Base-by-base conservation (phyloP, 2,329 filamentous ascomycete species). In the Byssothecium circinans region DNA sequence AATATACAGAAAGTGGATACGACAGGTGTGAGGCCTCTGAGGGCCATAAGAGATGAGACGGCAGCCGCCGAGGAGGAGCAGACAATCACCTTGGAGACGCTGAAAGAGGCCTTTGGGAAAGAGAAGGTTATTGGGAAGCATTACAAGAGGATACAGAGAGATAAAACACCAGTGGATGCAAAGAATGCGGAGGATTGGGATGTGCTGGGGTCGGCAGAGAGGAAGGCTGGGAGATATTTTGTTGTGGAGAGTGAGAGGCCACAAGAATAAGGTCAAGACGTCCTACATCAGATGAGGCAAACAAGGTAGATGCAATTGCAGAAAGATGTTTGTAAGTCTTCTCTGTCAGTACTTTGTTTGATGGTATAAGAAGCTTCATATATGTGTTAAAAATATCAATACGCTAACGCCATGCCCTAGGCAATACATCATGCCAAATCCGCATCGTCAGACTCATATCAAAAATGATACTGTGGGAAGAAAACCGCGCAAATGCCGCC, bases 1-100 rank as follows among this genome's bases (percentile, higher is more conserved):
- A 83, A 90, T 53, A 85, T 97, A 17, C 91, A 95, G 64, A 76
- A 79, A 36, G 86, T 96, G 40, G 81, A 95, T 68, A 91, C 89
- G 0, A 73, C 78, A 0, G 84, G 81, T 3, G 77, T 96, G 0
- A 78, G 84, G 46, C 91, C 94, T 0, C 73, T 99, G 35, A 79
- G 82, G 41, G 86, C 86, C 36, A 86, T 97, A 47, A 83, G 89
- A 43, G 92, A 97, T 67, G 91, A 94, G 74, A 88, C 88, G 1
- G 59, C 65, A 2, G 70, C 71, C 11, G 82, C 81, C 0, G 61
- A 80, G 20, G 65, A 73, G 30, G 82, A 84, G 53, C 78, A 79
- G 37, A 82, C 81, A 4, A 77, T 91, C 41, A 80, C 78, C 0
- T 55, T 89, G 38, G 75, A 79, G 12, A 76, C 79, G 12, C 67